Conservation (phyloP, 129 eudicot genomes). For the Chrysanthemum makinoi region DNA sequence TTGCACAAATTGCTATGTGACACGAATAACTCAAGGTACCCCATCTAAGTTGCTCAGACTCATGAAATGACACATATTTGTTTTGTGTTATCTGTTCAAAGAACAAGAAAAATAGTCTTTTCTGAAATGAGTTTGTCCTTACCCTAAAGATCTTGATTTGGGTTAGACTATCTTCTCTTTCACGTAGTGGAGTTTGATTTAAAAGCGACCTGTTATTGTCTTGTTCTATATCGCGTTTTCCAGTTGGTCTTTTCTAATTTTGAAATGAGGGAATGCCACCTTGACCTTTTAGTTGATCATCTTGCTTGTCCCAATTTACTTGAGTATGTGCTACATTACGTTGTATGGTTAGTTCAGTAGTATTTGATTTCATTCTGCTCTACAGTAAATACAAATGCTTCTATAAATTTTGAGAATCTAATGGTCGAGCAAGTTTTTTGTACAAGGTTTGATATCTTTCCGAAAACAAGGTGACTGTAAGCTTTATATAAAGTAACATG, state of each 20-base stretch:
- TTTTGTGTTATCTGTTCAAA: neutral
- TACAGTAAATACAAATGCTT: too few species aligned
- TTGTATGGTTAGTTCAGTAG: neutral
- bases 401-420: too few species aligned
- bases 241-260: neutral
- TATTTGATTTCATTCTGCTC: neutral
- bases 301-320: conserved; percentile 1
- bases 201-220: neutral
- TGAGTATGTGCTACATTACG: neutral
- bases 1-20: conserved; percentile 4
- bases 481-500: neutral
- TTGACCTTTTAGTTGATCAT: neutral
- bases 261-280: neutral
- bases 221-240: neutral
- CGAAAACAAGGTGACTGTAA: neutral
- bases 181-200: neutral
- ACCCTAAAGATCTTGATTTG: neutral
- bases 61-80: neutral
- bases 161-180: neutral
- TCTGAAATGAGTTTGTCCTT: neutral
- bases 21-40: neutral
- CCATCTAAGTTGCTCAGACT: conserved; percentile 1
- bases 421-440: too few species aligned
- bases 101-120: neutral
- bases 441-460: too few species aligned